Base-by-base conservation (phyloP, 2,329 filamentous ascomycete species). In the Pseudogymnoascus sp. region DNA sequence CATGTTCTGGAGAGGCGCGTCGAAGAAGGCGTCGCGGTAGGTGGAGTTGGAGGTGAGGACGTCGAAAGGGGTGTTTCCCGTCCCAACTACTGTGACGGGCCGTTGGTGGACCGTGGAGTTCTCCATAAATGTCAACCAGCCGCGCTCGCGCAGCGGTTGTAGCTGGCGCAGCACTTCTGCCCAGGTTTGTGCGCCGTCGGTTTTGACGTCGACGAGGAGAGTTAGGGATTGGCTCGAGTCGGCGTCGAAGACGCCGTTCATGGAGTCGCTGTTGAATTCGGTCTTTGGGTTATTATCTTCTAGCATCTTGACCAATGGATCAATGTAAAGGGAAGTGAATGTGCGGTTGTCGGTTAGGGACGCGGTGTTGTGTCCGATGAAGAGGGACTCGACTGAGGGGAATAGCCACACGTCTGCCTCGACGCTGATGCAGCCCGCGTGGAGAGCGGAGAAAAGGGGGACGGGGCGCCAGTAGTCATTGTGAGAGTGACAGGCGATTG, bases 161-260 rank as follows among this genome's bases (percentile, higher is more conserved):
- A 90, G 76, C 61, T 86, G 80, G 32, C 75, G 68, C 14, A 81
- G 65, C 0, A 87, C 78, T 57, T 78, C 71, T 0, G 77, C 77
- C 75, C 81, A 84, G 1, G 80, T 82, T 20, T 75, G 71, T 3
- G 71, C 68, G 1, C 79, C 81, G 25, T 77, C 70, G 2, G 79
- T 84, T 72, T 91, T 91, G 69, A 91, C 74, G 70, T 91, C 88
- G 30, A 91, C 78, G 4, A 91, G 77, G 3, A 91, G 77, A 4
- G 82, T 76, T 0, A 89, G 71, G 0, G 82, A 78, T 67, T 83
- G 81, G 1, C 68, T 67, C 0, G 82, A 79, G 63, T 79, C 73
- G 7, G 73, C 73, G 65, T 81, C 75, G 66, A 84, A 87, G 7
- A 90, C 74, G 11, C 87, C 87, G 64, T 75, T 74, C 1, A 66